These are phyloP conservation scores for Verticillium tricorpus DNA, from an alignment of 2,329 filamentous ascomycete genomes.

Conservation along the genomic window DNA sequence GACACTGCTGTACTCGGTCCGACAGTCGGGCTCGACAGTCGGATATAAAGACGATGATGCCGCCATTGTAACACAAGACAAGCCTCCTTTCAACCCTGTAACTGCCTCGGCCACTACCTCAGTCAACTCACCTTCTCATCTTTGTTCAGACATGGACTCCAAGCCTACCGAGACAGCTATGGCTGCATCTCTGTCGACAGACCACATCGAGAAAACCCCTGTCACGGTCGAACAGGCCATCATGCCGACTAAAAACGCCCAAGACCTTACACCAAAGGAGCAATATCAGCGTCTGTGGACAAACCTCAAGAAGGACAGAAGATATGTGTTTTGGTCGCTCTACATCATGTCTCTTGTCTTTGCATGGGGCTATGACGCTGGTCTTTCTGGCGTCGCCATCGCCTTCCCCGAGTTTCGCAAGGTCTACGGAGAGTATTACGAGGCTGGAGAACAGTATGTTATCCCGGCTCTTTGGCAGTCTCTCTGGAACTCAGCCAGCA, in stretches of 20 bases:
- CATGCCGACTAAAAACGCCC: not conserved
- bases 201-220: slow-evolving; percentile 5
- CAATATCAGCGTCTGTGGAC: slow-evolving; percentile 21
- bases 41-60: slow-evolving; percentile 1
- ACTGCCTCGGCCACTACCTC: not conserved
- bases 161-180: not conserved
- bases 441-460: slow-evolving; percentile 21
- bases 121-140: not conserved
- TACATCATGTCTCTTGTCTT: slow-evolving; percentile 28
- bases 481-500: slow-evolving; percentile 30
- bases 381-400: slow-evolving; percentile 27
- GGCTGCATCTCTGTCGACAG: not conserved
- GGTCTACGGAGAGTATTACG: slow-evolving; percentile 26
- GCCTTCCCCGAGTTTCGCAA: slow-evolving; percentile 28
- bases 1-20: not conserved
- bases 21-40: not conserved
- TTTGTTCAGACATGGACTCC: not conserved
- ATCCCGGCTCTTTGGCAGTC: slow-evolving; percentile 31
- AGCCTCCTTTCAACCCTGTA: not conserved
- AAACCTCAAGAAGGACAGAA: slow-evolving; percentile 22
- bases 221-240: not conserved
- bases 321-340: slow-evolving; percentile 20
- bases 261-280: slow-evolving; percentile 18
- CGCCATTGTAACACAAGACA: not conserved
- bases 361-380: slow-evolving; percentile 29